Base-by-base conservation (phyloP, 441 rosid genomes). In the Erodium texanum region DNA sequence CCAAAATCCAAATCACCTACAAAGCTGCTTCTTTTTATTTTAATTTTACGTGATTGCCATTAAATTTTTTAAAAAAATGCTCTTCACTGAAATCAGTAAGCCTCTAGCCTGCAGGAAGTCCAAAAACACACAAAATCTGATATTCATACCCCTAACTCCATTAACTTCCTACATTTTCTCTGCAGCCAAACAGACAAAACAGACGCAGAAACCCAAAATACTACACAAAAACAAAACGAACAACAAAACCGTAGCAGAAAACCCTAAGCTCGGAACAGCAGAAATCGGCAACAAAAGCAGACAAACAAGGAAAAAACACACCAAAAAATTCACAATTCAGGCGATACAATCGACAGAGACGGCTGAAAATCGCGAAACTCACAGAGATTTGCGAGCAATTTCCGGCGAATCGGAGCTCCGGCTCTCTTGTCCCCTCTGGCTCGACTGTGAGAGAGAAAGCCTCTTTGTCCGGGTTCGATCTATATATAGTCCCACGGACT, bases 101-200 rank as follows among this genome's bases (percentile, higher is more conserved):
- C 18, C 58, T 50, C 18, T 50, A 50, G 58, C 58, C 58, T 50
- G 0, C 19, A n/a, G 58, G n/a, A 16, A 50, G 58, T n/a, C n/a
- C n/a, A n/a, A n/a, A n/a, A n/a, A n/a, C n/a, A n/a, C n/a, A n/a
- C n/a, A n/a, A n/a, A n/a, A n/a, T n/a, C n/a, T n/a, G n/a, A n/a
- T n/a, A n/a, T n/a, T n/a, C n/a, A n/a, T n/a, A n/a, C n/a, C n/a
- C n/a, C n/a, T n/a, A n/a, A n/a, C n/a, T n/a, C n/a, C n/a, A n/a
- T n/a, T n/a, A n/a, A 61, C 38, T 63, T 72, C 73, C 65, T 15
- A 58, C 75, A 70, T 66, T 75, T 66, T 71, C 54, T 12, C 65
- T 29, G 27, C 67, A 66, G 34, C 72, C 67, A 66, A 82, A 48
- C n/a, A n/a, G 19, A 48, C 1, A 12, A 48, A 1, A 48, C 14